phyloP scores from a whole-genome alignment of 805 yeast species.

The Clavispora fructus region DNA sequence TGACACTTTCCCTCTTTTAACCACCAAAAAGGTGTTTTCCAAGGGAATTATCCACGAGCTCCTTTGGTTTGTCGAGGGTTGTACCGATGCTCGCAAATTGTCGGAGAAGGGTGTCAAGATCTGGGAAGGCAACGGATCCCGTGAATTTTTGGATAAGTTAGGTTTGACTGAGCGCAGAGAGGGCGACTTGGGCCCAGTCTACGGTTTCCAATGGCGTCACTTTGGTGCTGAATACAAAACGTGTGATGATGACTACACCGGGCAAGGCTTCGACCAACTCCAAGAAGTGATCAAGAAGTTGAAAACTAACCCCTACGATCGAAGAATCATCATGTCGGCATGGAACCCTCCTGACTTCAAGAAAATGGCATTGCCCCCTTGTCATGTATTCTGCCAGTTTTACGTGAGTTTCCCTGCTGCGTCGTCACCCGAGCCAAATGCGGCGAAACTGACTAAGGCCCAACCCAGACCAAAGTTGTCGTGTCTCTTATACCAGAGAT shows the following conservation, averaged over 20 bases:
- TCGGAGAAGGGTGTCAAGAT: slow-evolving; percentile 86
- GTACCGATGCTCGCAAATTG: slow-evolving; percentile 79
- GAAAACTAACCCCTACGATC: slow-evolving; percentile 86
- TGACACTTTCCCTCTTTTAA: slow-evolving; percentile 77
- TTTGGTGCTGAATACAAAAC: slow-evolving; percentile 91
- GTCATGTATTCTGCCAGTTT: slow-evolving; percentile 95
- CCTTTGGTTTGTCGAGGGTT: slow-evolving; percentile 88
- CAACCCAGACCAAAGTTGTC: slow-evolving; percentile 60
- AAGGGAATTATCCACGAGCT: slow-evolving; percentile 86
- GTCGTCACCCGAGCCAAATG: slow-evolving; percentile 6
- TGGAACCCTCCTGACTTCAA: slow-evolving; percentile 98
- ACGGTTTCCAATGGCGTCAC: slow-evolving; percentile 99
- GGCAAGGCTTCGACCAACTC: slow-evolving; percentile 88
- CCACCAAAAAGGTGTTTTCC: slow-evolving; percentile 89
- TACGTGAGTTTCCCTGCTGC: slow-evolving; percentile 78
- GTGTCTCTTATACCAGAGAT: slow-evolving; percentile 89
- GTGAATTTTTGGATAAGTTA: slow-evolving; percentile 79
- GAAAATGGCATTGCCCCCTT: slow-evolving; percentile 96
- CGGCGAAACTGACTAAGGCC: slow-evolving; percentile 10
- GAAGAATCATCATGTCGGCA: slow-evolving; percentile 91
- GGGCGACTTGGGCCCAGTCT: slow-evolving; percentile 97
- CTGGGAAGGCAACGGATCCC: slow-evolving; percentile 98
- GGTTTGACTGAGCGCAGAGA: slow-evolving; percentile 78
- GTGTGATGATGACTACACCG: slow-evolving; percentile 82
- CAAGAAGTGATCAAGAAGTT: slow-evolving; percentile 72